These are phyloP conservation scores for Arachis hypogaea DNA, from an alignment of 306 rosid genomes.

Conservation along the genomic window DNA sequence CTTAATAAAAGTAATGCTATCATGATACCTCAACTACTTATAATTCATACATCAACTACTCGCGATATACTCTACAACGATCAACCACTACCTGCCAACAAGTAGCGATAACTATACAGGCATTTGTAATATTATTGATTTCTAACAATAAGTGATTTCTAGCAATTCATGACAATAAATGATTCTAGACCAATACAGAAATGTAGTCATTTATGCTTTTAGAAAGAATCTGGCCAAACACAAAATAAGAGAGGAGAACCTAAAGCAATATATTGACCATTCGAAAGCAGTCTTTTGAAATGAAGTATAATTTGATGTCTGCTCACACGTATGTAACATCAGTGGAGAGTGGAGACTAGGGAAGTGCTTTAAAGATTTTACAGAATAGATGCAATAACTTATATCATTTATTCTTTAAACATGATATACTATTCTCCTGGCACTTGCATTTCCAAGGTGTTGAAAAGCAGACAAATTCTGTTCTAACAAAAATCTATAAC, in stretches of 20 bases:
- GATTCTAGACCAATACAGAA: not conserved
- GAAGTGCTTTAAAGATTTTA: slow-evolving; percentile 18
- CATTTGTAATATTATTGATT: no score
- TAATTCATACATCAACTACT: no score
- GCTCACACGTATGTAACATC: not conserved
- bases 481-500: not conserved
- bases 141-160: slow-evolving; percentile 21
- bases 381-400: slow-evolving; percentile 15
- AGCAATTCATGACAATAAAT: slow-evolving; percentile 20
- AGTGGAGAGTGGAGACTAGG: not conserved
- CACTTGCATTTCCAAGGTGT: slow-evolving; percentile 5
- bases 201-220: not conserved
- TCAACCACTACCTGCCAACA: no score
- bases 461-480: slow-evolving; percentile 4
- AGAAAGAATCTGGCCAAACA: not conserved
- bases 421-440: not conserved
- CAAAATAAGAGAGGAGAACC: not conserved
- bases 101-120: no score
- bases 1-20: no score
- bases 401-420: not conserved
- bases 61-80: no score
- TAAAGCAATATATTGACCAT: not conserved
- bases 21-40: no score
- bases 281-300: slow-evolving; percentile 10
- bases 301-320: not conserved